These are phyloP conservation scores for Cadophora gregata DNA, from an alignment of 2,329 filamentous ascomycete genomes.

Conservation along the genomic window DNA sequence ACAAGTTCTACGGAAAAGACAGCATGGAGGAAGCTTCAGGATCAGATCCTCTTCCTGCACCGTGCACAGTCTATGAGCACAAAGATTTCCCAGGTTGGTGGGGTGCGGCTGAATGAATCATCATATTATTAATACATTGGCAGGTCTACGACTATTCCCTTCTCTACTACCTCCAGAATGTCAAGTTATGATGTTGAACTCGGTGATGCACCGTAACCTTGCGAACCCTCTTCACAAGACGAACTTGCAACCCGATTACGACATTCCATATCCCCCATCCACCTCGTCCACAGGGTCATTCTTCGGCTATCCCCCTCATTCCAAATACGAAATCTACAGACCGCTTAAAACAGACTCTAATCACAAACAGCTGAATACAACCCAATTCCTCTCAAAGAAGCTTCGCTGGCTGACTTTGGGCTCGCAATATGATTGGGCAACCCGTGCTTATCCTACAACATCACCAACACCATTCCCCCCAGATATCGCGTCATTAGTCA, in stretches of 20 bases:
- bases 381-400: slow-evolving; percentile 77
- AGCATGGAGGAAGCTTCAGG: neutral
- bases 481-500: slow-evolving; percentile 73
- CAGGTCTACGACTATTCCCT: slow-evolving; percentile 71
- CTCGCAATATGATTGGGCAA: slow-evolving; percentile 95
- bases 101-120: neutral
- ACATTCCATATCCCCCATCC: slow-evolving; percentile 62
- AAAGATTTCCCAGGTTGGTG: slow-evolving; percentile 41
- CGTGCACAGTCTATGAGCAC: slow-evolving; percentile 43
- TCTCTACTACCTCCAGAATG: slow-evolving; percentile 71
- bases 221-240: slow-evolving; percentile 78
- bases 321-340: slow-evolving; percentile 64
- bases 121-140: neutral
- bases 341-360: slow-evolving; percentile 64
- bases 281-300: slow-evolving; percentile 51
- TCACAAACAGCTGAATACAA: slow-evolving; percentile 75
- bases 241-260: slow-evolving; percentile 84
- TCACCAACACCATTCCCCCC: slow-evolving; percentile 73
- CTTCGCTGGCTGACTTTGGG: slow-evolving; percentile 94
- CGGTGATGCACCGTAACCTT: slow-evolving; percentile 79
- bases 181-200: slow-evolving; percentile 74
- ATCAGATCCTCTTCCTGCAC: slow-evolving; percentile 19
- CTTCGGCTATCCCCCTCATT: slow-evolving; percentile 58
- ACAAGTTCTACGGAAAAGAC: slow-evolving; percentile 22
- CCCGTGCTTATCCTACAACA: slow-evolving; percentile 75